Evolutionary conservation across 2,329 filamentous ascomycete species (phyloP).

Genomic region (Calonectria pteridis): DNA sequence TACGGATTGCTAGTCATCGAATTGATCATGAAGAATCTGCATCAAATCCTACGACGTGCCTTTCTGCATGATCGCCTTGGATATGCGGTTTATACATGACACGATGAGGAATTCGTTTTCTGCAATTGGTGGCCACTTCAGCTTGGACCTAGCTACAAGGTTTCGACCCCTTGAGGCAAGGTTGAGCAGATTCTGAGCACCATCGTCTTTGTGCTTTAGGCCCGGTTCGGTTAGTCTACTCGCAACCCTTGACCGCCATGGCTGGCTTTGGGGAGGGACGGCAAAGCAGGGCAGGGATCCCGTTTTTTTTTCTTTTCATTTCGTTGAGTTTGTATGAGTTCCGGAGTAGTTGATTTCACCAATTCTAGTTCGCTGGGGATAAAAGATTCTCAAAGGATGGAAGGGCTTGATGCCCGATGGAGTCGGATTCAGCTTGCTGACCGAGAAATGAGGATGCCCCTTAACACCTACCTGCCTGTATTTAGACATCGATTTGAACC

Average conservation of each 20-base stretch:
- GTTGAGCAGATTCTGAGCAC: not conserved
- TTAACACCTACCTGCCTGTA: conserved; percentile 32
- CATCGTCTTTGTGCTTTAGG: conserved; percentile 5
- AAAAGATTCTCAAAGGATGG: conserved; percentile 31
- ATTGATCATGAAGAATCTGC: conserved; percentile 18
- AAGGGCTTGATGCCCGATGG: conserved; percentile 23
- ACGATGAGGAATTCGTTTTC: conserved; percentile 18
- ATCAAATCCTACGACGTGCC: conserved; percentile 30
- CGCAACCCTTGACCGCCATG: not conserved
- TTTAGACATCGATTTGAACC: conserved; percentile 41
- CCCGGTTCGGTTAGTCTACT: not conserved
- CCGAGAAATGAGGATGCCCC: conserved; percentile 30
- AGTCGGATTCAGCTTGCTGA: conserved; percentile 32
- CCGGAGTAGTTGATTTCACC: conserved; percentile 37
- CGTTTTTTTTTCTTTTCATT: conserved; percentile 18
- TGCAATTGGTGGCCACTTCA: conserved; percentile 6
- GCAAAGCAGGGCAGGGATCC: not conserved
- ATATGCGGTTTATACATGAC: conserved; percentile 27
- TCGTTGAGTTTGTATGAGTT: conserved; percentile 44
- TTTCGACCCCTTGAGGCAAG: not conserved
- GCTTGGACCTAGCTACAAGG: not conserved
- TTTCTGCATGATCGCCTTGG: conserved; percentile 29
- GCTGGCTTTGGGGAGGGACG: not conserved
- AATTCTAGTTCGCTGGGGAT: conserved; percentile 34
- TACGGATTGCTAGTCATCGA: conserved; percentile 27